Conservation (phyloP, 345 rosid species). For the Eucalyptus sp. region DNA sequence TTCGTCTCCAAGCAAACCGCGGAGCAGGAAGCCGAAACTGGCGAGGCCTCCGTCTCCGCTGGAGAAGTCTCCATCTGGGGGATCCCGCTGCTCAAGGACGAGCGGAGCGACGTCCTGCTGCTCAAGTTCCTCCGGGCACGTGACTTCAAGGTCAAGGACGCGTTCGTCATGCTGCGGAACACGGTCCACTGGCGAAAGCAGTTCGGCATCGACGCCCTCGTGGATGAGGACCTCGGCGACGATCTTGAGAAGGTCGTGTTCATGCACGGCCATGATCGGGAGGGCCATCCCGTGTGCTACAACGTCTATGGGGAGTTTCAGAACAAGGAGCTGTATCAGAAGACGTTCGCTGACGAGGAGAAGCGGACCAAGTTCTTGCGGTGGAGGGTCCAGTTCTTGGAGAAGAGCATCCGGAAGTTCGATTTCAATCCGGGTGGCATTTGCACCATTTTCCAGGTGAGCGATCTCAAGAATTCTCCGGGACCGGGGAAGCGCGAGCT, state of each 20-base stretch:
- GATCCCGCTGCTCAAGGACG: conserved; percentile 64
- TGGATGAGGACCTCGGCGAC: conserved; percentile 69
- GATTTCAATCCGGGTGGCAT: conserved; percentile 78
- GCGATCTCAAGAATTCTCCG: conserved; percentile 80
- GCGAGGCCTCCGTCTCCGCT: neutral
- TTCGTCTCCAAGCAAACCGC: conserved; percentile 3
- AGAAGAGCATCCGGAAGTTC: conserved; percentile 75
- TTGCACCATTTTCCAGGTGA: conserved; percentile 71
- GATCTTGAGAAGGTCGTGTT: conserved; percentile 82
- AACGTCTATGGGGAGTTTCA: conserved; percentile 89
- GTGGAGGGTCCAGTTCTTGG: conserved; percentile 89
- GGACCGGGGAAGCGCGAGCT: conserved; percentile 79
- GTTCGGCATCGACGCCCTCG: conserved; percentile 50
- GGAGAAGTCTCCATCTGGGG: conserved; percentile 54
- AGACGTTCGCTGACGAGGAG: conserved; percentile 62
- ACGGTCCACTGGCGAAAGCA: conserved; percentile 65
- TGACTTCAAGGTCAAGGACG: conserved; percentile 69
- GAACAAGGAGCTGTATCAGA: conserved; percentile 70
- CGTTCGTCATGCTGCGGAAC: conserved; percentile 62
- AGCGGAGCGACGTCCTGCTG: conserved; percentile 59
- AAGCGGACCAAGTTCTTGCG: conserved; percentile 60
- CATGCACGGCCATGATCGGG: conserved; percentile 75
- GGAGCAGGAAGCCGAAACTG: neutral
- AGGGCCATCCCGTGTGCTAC: conserved; percentile 85
- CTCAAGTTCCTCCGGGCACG: conserved; percentile 73